Conservation (phyloP, 805 yeast species). For the Pichia paraexigua region DNA sequence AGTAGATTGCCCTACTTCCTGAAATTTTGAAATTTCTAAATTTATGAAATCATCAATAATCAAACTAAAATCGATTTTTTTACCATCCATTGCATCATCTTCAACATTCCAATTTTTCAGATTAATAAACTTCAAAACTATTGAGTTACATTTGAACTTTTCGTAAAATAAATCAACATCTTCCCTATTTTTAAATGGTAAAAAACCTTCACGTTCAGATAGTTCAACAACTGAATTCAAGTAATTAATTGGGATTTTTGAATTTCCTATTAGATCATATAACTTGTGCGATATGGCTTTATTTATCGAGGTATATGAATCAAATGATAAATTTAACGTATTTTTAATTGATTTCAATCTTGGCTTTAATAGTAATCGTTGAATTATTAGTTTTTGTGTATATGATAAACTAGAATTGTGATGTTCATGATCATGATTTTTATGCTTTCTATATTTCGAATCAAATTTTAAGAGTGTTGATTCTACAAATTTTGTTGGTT, state of each 20-base stretch:
- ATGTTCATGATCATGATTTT: not conserved
- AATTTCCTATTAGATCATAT: constrained; percentile 30
- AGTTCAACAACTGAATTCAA: constrained; percentile 24
- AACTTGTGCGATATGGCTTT: constrained; percentile 52
- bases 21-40: not conserved
- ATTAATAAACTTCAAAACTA: constrained; percentile 4
- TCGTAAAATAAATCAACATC: constrained; percentile 6
- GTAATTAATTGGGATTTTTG: constrained; percentile 16
- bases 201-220: constrained; percentile 22
- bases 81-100: not conserved
- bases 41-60: not conserved
- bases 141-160: not conserved
- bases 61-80: not conserved
- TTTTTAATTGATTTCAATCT: constrained; percentile 32
- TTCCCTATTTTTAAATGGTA: constrained; percentile 10
- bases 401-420: constrained; percentile 10
- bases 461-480: constrained; percentile 13
- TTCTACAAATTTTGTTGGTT: constrained; percentile 3
- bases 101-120: constrained; percentile 1
- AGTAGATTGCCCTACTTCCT: not conserved
- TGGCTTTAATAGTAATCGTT: constrained; percentile 45
- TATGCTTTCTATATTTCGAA: not conserved
- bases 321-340: constrained; percentile 16
- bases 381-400: constrained; percentile 49
- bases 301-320: constrained; percentile 49